phyloP scores from a whole-genome alignment of 768 basidiomycete genomes.

The Suillus luteus region DNA sequence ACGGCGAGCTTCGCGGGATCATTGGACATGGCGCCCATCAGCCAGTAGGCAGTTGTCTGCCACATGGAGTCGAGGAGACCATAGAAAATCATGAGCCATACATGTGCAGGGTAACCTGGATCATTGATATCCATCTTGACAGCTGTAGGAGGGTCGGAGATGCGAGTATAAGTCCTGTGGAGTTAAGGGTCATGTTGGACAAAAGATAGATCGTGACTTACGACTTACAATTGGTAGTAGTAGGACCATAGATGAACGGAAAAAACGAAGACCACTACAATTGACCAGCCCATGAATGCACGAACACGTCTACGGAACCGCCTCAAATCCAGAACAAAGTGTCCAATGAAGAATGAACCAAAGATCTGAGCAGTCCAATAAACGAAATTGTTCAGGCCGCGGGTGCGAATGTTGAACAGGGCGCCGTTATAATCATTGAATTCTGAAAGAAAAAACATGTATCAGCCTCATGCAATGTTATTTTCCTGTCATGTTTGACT shows the following conservation, averaged over 20 bases:
- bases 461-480: background rate
- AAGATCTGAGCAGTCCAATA: conserved; percentile 83
- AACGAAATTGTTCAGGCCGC: conserved; percentile 73
- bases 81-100: conserved; percentile 70
- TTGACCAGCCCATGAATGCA: conserved; percentile 68
- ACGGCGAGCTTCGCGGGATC: conserved; percentile 78
- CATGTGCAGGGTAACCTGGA: conserved; percentile 51
- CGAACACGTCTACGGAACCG: conserved; percentile 62
- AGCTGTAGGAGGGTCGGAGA: conserved; percentile 39
- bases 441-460: conserved; percentile 42
- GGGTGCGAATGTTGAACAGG: conserved; percentile 77
- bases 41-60: conserved; percentile 83
- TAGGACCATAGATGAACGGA: conserved; percentile 76
- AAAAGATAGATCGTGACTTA: background rate
- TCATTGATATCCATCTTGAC: conserved; percentile 63
- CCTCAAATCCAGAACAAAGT: conserved; percentile 59
- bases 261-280: conserved; percentile 66
- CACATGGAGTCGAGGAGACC: conserved; percentile 82
- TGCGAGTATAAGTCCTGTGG: conserved; percentile 59
- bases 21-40: conserved; percentile 86
- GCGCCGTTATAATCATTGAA: conserved; percentile 82
- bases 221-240: conserved; percentile 68
- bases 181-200: background rate
- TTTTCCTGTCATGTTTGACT: conserved; percentile 26
- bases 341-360: conserved; percentile 70